Evolutionary conservation across 257 asterid species (phyloP).

Genomic region (Capsicum rhomboideum): DNA sequence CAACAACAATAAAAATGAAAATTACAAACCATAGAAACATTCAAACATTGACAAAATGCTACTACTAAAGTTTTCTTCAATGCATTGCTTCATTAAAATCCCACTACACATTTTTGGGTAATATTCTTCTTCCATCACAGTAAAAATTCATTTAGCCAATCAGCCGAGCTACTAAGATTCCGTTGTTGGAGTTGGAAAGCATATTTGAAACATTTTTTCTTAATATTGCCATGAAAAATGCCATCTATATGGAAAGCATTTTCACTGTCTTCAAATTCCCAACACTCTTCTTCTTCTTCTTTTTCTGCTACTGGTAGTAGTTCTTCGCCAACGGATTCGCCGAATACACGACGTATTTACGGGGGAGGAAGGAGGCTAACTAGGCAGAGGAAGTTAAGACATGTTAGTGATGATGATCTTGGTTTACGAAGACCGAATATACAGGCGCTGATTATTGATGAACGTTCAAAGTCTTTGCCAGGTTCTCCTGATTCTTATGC

Average conservation of each 20-base stretch:
- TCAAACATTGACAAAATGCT: background rate
- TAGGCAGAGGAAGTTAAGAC: slow-evolving; percentile 47
- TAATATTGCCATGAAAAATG: slow-evolving; percentile 24
- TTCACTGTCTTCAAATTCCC: slow-evolving; percentile 22
- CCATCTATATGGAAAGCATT: slow-evolving; percentile 45
- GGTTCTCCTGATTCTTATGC: slow-evolving; percentile 37
- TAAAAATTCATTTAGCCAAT: too few species aligned
- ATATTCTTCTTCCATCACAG: background rate
- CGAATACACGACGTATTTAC: background rate
- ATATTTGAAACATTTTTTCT: too few species aligned
- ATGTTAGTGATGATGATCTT: slow-evolving; percentile 43
- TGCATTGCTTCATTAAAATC: background rate
- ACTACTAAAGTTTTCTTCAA: background rate
- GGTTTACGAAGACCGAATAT: slow-evolving; percentile 16
- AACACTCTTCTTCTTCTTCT: slow-evolving; percentile 17
- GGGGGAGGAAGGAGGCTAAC: slow-evolving; percentile 27
- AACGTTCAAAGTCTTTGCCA: slow-evolving; percentile 40
- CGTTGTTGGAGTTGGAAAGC: too few species aligned
- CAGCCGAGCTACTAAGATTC: too few species aligned
- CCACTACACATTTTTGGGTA: background rate
- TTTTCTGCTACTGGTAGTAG: slow-evolving; percentile 7
- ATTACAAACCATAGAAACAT: background rate
- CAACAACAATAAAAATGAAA: background rate
- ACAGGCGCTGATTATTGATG: background rate
- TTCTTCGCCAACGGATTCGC: slow-evolving; percentile 21